Evolutionary conservation across 257 asterid genomes (phyloP).

Genomic region (Ballota nigra): DNA sequence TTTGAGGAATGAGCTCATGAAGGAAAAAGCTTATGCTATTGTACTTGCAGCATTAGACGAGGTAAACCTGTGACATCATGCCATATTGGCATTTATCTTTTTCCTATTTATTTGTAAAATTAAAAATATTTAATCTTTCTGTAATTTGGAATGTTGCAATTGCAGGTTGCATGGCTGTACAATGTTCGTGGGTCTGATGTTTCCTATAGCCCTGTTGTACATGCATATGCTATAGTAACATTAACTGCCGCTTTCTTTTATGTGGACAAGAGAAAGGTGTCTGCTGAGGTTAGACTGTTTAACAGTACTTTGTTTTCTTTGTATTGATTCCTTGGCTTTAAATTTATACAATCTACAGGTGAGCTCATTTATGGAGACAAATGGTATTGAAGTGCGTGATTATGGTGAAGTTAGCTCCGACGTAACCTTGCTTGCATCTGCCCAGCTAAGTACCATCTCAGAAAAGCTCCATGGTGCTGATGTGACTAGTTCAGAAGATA

Average conservation of each 20-base stretch:
- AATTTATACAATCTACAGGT: slow-evolving; percentile 44
- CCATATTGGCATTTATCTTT: neutral
- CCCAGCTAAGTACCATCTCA: slow-evolving; percentile 49
- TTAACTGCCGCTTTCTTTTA: slow-evolving; percentile 70
- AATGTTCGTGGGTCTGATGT: slow-evolving; percentile 95
- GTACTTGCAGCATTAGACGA: slow-evolving; percentile 81
- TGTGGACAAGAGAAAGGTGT: slow-evolving; percentile 74
- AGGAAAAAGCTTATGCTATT: slow-evolving; percentile 69
- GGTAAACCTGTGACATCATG: slow-evolving; percentile 38
- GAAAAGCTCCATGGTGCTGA: slow-evolving; percentile 15
- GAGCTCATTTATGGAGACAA: slow-evolving; percentile 57
- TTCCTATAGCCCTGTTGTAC: slow-evolving; percentile 78
- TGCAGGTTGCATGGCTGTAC: slow-evolving; percentile 92
- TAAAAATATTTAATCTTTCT: neutral
- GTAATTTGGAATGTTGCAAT: slow-evolving; percentile 17
- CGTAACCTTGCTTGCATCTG: slow-evolving; percentile 65
- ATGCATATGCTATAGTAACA: slow-evolving; percentile 89
- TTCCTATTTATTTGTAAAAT: slow-evolving; percentile 4
- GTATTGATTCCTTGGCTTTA: slow-evolving; percentile 19
- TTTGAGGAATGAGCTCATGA: slow-evolving; percentile 70
- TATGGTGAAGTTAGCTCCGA: slow-evolving; percentile 71
- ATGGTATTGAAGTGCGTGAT: slow-evolving; percentile 68
- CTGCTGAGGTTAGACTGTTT: slow-evolving; percentile 67
- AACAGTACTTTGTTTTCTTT: neutral
- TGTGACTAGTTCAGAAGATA: slow-evolving; percentile 32